Evolutionary conservation across 768 basidiomycete genomes (phyloP), one percentile per base, ranked within the genome.

Genomic region (Mycena filopes): DNA sequence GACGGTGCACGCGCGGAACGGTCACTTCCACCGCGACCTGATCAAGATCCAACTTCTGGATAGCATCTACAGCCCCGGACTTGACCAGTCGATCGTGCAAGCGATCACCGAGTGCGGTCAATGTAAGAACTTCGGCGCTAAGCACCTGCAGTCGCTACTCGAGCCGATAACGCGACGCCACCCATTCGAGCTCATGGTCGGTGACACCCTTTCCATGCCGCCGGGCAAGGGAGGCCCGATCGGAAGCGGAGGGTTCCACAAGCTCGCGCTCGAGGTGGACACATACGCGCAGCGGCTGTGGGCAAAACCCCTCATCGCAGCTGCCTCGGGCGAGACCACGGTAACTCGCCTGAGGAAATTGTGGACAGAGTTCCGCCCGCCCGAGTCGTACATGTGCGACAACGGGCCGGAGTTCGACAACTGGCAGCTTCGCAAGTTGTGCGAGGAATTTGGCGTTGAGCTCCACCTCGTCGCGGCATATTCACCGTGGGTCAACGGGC

Each of bases 1-100:
- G 40, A 31, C 65, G 1, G 54, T 62, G 20, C 76, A 78, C 40
- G 18, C 40, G 29, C 26, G 66, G 3, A 46, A 68, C 1, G 78
- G 79, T 0, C 81, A 82, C 63, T 80, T 74, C 66, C 72, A 74
- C 8, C 48, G 76, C 4, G 80, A 82, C 59, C 11, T 48, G 2
- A 70, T 80, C 61, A 80, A 80, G 46, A 65, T 69, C 0, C 41
- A 36, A 1, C 54, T 81, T 1, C 26, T 75, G 26, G 78, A 79
- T 48, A 47, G 26, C 12, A 68, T 73, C 18, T 62, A 50, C 33
- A 75, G 74, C 65, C 77, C 79, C 1, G 51, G 58, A 4, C 69
- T 79, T 21, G 74, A 77, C 61, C 49, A 60, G 13, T 66, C 69
- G 2, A 75, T 79, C 33, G 48, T 71, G 1, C 20, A 62, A 10